Percentiles rank a stretch among this genome's conserved stretches.
phyloP scores from a whole-genome alignment of 2,329 filamentous ascomycete genomes.

The Phialophora chinensis region DNA sequence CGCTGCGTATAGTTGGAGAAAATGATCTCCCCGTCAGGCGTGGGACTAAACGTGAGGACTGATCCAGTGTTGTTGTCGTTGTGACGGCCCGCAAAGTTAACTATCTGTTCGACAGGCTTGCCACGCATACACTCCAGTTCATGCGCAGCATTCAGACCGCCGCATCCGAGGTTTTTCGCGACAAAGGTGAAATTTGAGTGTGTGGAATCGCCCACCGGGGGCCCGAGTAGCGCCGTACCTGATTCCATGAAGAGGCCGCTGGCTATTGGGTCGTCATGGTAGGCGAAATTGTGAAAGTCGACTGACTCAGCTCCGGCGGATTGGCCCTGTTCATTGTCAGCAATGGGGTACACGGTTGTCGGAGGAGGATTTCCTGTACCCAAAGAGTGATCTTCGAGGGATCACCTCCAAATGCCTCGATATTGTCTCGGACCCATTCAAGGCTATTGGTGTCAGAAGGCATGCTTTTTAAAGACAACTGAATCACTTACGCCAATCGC shows the following conservation, averaged over 20 bases:
- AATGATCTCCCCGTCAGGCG: constrained; percentile 41
- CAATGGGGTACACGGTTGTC: neutral
- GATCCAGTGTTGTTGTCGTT: constrained; percentile 28
- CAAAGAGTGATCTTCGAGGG: constrained; percentile 52
- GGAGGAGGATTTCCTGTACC: constrained; percentile 45
- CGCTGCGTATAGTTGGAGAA: constrained; percentile 42
- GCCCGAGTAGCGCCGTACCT: neutral
- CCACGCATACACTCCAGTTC: constrained; percentile 44
- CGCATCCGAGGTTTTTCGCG: constrained; percentile 41
- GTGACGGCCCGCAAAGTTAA: constrained; percentile 41
- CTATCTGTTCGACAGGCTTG: constrained; percentile 39
- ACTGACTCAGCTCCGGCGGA: no score
- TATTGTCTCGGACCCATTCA: constrained; percentile 60
- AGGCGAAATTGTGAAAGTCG: constrained; percentile 35
- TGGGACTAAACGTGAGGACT: constrained; percentile 35
- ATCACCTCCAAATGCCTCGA: constrained; percentile 60
- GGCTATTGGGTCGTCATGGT: constrained; percentile 39
- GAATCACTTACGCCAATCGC: no score
- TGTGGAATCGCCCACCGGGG: constrained; percentile 19
- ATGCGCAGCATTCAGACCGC: constrained; percentile 33
- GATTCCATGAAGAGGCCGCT: constrained; percentile 10
- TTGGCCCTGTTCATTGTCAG: no score
- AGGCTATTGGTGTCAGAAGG: no score
- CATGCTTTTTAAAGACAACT: no score
- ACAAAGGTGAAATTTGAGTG: constrained; percentile 44